Base-by-base conservation (phyloP, 2,329 filamentous ascomycete species). In the Sordariomycetes sp. region DNA sequence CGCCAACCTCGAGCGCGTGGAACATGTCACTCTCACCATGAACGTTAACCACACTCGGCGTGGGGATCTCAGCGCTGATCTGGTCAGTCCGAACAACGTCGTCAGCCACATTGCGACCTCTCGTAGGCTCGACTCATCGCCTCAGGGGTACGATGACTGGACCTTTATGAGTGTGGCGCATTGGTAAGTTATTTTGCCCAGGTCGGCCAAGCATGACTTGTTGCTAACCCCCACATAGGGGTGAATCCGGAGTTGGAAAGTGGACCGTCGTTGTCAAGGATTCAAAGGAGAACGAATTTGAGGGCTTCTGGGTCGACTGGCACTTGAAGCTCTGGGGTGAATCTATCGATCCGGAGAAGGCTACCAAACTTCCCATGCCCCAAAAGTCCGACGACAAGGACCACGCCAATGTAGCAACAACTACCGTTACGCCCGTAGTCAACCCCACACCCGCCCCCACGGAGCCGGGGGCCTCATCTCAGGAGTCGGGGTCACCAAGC, bases 81-180 rank as follows among this genome's bases (percentile, higher is more conserved):
- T 99, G 53, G 83, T 89, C 67, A 96, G 91, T 65, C 94, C 94
- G 0, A 77, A 83, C 35, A 89, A 90, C 11, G 75, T 97, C 59
- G 77, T 90, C 62, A 96, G 90, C 68, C 87, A 96, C 67, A 82
- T 99, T 57, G 88, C 92, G 4, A 88, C 86, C 14, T 77, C 87
- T 1, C 87, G 94, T 62, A 79, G 79, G 60, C 71, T 82, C 24
- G 94, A 99, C 70, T 76, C 79, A 1, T 80, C 79, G 40, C 69
- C 74, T 0, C 72, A 74, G 24, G 94, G 94, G 10, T 99, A 97
- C 69, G 76, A 86, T 43, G 90, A 97, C 73, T 99, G 94, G 94
- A 97, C 93, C 0, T 99, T 99, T 67, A 99, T 99, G 94, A 95
- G 87, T 61, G 94, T 99, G 43, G 92, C 87, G 62, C 94, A 99